Evolutionary conservation across 306 rosid species (phyloP).

Genomic region (Cyamopsis tetragonoloba): DNA sequence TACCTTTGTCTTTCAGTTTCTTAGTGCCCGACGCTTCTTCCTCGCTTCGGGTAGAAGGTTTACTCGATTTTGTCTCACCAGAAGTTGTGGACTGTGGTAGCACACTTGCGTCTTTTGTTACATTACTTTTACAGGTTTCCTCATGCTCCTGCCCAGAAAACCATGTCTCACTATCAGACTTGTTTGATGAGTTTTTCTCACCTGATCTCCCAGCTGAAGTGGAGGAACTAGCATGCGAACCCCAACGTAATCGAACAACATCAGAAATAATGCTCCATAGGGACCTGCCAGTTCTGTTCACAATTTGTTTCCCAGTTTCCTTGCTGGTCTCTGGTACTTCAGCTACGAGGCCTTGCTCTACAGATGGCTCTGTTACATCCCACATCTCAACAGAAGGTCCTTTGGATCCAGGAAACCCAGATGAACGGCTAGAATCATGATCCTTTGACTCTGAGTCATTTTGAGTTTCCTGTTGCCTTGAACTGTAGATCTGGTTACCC

Average conservation of each 20-base stretch:
- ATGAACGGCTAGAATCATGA: slow-evolving; percentile 39
- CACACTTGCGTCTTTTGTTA: slow-evolving; percentile 31
- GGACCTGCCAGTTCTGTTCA: slow-evolving; percentile 73
- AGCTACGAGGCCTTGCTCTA: slow-evolving; percentile 32
- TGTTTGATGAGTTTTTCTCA: slow-evolving; percentile 55
- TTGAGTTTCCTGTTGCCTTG: slow-evolving; percentile 32
- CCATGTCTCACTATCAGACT: slow-evolving; percentile 64
- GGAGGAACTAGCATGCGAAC: slow-evolving; percentile 46
- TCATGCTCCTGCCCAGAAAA: slow-evolving; percentile 73
- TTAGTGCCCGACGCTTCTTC: slow-evolving; percentile 35
- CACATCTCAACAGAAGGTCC: slow-evolving; percentile 83
- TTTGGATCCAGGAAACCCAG: slow-evolving; percentile 60
- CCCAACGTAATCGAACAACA: slow-evolving; percentile 69
- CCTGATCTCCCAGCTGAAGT: slow-evolving; percentile 47
- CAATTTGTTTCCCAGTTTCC: slow-evolving; percentile 40
- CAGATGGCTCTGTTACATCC: slow-evolving; percentile 54
- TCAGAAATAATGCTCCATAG: slow-evolving; percentile 61
- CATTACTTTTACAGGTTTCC: slow-evolving; percentile 44
- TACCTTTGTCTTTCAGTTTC: slow-evolving; percentile 38
- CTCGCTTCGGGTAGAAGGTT: slow-evolving; percentile 33
- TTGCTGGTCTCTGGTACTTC: slow-evolving; percentile 42
- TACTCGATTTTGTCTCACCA: slow-evolving; percentile 35
- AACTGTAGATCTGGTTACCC: slow-evolving; percentile 24
- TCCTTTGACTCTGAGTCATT: slow-evolving; percentile 37
- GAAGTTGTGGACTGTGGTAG: slow-evolving; percentile 37